Percentiles rank a stretch among this genome's conserved stretches.
These are phyloP conservation scores for Boletellus sp. DNA, from an alignment of 768 basidiomycete species.

Conservation along the genomic window DNA sequence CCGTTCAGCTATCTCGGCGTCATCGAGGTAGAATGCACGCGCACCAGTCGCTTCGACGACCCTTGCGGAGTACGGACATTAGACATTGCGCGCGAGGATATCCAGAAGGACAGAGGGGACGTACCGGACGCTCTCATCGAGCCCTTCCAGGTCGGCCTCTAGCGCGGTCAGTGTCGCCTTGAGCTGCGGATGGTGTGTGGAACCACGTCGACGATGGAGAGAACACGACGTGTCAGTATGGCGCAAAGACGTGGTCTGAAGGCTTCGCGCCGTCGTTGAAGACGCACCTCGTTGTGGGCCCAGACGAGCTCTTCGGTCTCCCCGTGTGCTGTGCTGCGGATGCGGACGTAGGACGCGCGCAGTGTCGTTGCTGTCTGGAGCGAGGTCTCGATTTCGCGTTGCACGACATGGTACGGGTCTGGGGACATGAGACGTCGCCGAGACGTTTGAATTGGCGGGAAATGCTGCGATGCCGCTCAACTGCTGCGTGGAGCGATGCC, in stretches of 20 bases:
- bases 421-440: conserved; percentile 60
- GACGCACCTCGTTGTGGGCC: conserved; percentile 66
- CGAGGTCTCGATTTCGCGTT: conserved; percentile 76
- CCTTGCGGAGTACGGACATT: conserved; percentile 38
- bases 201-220: neutral
- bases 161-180: conserved; percentile 72
- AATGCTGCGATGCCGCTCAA: too few relatives aligned
- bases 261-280: too few relatives aligned
- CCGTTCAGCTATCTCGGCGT: conserved; percentile 70
- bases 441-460: too few relatives aligned
- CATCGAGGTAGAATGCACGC: conserved; percentile 77
- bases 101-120: too few relatives aligned
- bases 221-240: too few relatives aligned
- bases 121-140: conserved; percentile 92
- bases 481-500: too few relatives aligned
- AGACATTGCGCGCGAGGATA: neutral
- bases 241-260: too few relatives aligned
- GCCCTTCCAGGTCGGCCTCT: conserved; percentile 84
- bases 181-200: conserved; percentile 47
- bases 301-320: conserved; percentile 79
- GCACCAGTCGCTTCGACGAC: conserved; percentile 86
- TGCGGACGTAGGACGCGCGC: conserved; percentile 72
- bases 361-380: conserved; percentile 69
- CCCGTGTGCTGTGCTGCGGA: conserved; percentile 66
- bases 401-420: conserved; percentile 87